Percentiles rank a stretch among this genome's conserved stretches.
Conservation (phyloP, 768 basidiomycete species). For the Hypholoma fasciculare region DNA sequence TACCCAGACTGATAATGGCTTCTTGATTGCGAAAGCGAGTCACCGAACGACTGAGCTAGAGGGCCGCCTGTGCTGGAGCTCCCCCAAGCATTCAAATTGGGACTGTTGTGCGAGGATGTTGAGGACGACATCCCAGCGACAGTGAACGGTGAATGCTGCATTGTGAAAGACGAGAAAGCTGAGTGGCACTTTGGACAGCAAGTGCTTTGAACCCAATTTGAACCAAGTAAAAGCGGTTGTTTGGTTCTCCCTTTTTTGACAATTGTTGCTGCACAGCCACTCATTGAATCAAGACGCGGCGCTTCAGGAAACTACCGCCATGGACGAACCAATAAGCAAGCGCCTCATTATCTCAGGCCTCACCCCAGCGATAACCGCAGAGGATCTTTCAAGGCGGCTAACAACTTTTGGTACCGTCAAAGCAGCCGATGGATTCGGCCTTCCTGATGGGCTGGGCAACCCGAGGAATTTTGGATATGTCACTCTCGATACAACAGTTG, state of each 20-base stretch:
- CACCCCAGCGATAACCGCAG: conserved; percentile 58
- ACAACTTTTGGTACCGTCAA: conserved; percentile 69
- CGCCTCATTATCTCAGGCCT: conserved; percentile 76
- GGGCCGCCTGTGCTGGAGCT: conserved; percentile 42
- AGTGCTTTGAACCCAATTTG: neutral
- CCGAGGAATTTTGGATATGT: conserved; percentile 74
- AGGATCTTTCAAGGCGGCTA: conserved; percentile 59
- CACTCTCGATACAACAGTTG: conserved; percentile 63
- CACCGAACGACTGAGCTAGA: conserved; percentile 56
- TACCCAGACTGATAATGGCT: conserved; percentile 83
- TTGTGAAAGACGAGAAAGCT: conserved; percentile 15
- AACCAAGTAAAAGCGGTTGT: conserved; percentile 7
- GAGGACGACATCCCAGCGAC: conserved; percentile 65
- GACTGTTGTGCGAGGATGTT: conserved; percentile 44
- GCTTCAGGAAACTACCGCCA: neutral
- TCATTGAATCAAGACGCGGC: too few species aligned
- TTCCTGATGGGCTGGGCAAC: conserved; percentile 61
- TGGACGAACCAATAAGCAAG: conserved; percentile 44
- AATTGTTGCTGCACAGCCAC: conserved; percentile 16
- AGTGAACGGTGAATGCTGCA: conserved; percentile 48
- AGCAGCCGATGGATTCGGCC: conserved; percentile 69
- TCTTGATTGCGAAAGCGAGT: conserved; percentile 69
- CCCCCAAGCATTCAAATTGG: conserved; percentile 54
- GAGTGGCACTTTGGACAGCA: neutral
- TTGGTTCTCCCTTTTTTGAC: neutral